Evolutionary conservation across 2,329 filamentous ascomycete species (phyloP).

Genomic region (Phialocephala subalpina): DNA sequence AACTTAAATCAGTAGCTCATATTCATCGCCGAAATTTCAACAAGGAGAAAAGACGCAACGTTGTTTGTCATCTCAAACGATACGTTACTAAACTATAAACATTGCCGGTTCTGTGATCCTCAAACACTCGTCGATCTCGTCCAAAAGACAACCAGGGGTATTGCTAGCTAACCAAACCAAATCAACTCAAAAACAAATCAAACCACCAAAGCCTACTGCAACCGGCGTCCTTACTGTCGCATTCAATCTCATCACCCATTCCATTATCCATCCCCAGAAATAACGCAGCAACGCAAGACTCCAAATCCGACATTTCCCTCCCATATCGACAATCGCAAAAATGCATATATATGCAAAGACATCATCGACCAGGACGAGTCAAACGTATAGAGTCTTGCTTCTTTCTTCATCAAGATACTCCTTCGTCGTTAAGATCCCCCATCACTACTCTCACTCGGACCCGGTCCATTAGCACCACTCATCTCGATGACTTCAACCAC

Average conservation of each 20-base stretch:
- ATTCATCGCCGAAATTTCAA: too few species aligned
- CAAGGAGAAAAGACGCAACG: too few species aligned
- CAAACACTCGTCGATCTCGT: not conserved
- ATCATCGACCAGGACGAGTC: conserved; percentile 7
- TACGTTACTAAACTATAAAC: not conserved
- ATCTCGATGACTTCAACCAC: conserved; percentile 8
- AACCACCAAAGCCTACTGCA: conserved; percentile 19
- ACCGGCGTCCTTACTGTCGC: conserved; percentile 20
- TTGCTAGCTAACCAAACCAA: not conserved
- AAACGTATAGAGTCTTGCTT: conserved; percentile 12
- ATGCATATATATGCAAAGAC: conserved; percentile 7
- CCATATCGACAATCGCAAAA: not conserved
- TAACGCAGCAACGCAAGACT: conserved; percentile 3
- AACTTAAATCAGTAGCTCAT: too few species aligned
- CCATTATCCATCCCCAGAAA: not conserved
- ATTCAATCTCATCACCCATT: conserved; percentile 7
- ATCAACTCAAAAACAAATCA: not conserved
- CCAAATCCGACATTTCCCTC: not conserved
- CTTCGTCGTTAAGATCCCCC: not conserved
- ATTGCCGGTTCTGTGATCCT: not conserved
- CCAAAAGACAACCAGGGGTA: not conserved
- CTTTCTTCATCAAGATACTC: not conserved
- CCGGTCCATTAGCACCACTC: conserved; percentile 10
- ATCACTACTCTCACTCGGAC: not conserved
- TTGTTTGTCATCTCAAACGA: not conserved